Evolutionary conservation across 2,329 filamentous ascomycete genomes (phyloP), one percentile per base, ranked within the genome.

Genomic region (Cryphonectria parasitica): DNA sequence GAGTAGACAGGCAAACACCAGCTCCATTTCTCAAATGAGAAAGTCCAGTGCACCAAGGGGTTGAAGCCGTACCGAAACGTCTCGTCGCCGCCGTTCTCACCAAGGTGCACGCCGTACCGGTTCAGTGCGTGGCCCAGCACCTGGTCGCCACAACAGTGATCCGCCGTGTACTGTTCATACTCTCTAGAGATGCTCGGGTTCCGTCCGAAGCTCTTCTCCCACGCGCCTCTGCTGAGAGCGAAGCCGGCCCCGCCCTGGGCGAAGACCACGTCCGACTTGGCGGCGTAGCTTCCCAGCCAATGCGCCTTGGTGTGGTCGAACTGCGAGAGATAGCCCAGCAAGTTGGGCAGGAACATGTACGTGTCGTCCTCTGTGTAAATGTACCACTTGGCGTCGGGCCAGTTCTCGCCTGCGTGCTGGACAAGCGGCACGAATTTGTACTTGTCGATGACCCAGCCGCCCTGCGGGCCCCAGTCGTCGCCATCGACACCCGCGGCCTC

Each of bases 301-400:
- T 68, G 65, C 11, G 70, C 36, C 28, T 65, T 13, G 13, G 64
- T 56, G 43, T 68, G 67, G 66, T 74, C 70, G 36, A 71, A 68
- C 15, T 66, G 68, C 31, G 43, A 13, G 8, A 75, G 69, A 31
- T 65, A 75, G 4, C 45, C 25, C 25, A 71, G 67, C 25, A 74
- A 31, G 41, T 72, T 73, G 3, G 66, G 64, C 67, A 69, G 69
- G 65, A 74, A 73, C 25, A 74, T 39, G 34, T 73, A 74, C 2
- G 71, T 70, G 58, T 75, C 74, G 36, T 74, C 74, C 58, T 75
- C 74, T 25, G 74, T 74, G 68, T 75, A 75, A 65, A 74, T 71
- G 64, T 74, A 75, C 74, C 74, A 75, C 25, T 75, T 74, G 41
- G 70, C 71, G 8, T 69, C 17, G 17, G 71, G 54, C 69, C 71